A percentile compares a stretch with the other conserved stretches of the same genome.
Conservation (phyloP, 108 stramenopile genomes). For the Cyclotella cryptica region DNA sequence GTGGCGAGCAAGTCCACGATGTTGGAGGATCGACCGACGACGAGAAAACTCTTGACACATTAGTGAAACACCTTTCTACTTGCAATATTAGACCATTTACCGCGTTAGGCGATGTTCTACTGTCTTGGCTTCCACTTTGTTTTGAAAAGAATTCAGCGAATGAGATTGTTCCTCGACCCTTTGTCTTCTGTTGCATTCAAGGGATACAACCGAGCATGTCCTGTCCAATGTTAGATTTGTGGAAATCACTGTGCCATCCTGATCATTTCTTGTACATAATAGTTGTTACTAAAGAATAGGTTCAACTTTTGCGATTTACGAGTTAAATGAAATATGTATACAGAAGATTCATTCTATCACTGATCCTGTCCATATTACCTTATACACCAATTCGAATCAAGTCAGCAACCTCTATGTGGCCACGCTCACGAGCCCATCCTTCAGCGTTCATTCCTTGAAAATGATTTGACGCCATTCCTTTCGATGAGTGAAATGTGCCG, state of each 20-base stretch:
- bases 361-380: not conserved
- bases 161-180: conserved; percentile 17
- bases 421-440: conserved; percentile 77
- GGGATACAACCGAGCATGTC: conserved; percentile 69
- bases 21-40: conserved; percentile 7
- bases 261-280: conserved; percentile 79
- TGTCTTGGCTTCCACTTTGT: conserved; percentile 51
- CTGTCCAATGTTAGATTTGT: conserved; percentile 61
- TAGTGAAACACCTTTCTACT: conserved; percentile 3
- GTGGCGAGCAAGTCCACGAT: not conserved
- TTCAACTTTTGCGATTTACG: not conserved
- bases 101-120: conserved; percentile 64
- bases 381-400: conserved; percentile 73
- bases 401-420: conserved; percentile 71
- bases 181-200: conserved; percentile 58
- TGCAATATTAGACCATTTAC: conserved; percentile 32
- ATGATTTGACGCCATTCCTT: conserved; percentile 69
- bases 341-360: too few relatives aligned
- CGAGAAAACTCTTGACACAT: conserved; percentile 17
- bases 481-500: conserved; percentile 71
- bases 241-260: conserved; percentile 73
- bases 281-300: conserved; percentile 24
- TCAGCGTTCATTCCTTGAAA: conserved; percentile 81
- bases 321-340: not conserved
- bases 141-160: conserved; percentile 38